These are phyloP conservation scores for Coemansia furcata DNA, from an alignment of 192 early-diverging fungal genomes.

Conservation along the genomic window DNA sequence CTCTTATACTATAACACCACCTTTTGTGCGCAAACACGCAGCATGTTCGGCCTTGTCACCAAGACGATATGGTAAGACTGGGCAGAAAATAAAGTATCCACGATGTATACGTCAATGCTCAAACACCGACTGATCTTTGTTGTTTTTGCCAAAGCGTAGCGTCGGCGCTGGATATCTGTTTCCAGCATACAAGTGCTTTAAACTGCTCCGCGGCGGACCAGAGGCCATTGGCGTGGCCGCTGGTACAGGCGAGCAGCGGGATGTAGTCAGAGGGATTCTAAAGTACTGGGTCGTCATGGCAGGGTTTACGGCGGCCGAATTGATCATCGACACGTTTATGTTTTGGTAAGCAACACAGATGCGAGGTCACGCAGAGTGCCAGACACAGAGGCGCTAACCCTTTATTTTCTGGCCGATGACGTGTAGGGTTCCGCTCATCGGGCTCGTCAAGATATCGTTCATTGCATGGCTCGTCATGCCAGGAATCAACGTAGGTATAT, in stretches of 20 bases:
- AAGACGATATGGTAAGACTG: slow-evolving; percentile 41
- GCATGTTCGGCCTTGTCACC: slow-evolving; percentile 45
- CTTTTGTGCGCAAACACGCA: background rate
- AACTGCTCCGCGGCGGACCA: slow-evolving; percentile 45
- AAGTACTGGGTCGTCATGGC: slow-evolving; percentile 57
- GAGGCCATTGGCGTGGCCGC: slow-evolving; percentile 29
- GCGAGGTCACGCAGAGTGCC: background rate
- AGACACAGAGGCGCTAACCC: background rate
- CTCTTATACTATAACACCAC: background rate
- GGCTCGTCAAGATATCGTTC: slow-evolving; percentile 46
- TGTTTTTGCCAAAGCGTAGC: slow-evolving; percentile 10
- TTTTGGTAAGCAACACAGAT: slow-evolving; percentile 45
- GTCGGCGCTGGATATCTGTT: slow-evolving; percentile 45
- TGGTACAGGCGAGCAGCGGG: slow-evolving; percentile 12
- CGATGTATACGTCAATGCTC: background rate
- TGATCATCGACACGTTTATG: slow-evolving; percentile 51
- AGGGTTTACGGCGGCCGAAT: slow-evolving; percentile 46
- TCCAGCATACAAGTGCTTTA: slow-evolving; percentile 53
- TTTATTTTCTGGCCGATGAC: background rate
- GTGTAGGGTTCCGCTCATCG: slow-evolving; percentile 52
- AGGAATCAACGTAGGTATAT: slow-evolving; percentile 45
- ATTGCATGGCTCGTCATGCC: slow-evolving; percentile 53
- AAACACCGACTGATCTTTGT: background rate
- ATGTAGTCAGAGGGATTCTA: slow-evolving; percentile 45
- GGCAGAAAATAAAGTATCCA: background rate